Base-by-base conservation (phyloP, 2,329 filamentous ascomycete genomes). In the Cladosporium sp. region DNA sequence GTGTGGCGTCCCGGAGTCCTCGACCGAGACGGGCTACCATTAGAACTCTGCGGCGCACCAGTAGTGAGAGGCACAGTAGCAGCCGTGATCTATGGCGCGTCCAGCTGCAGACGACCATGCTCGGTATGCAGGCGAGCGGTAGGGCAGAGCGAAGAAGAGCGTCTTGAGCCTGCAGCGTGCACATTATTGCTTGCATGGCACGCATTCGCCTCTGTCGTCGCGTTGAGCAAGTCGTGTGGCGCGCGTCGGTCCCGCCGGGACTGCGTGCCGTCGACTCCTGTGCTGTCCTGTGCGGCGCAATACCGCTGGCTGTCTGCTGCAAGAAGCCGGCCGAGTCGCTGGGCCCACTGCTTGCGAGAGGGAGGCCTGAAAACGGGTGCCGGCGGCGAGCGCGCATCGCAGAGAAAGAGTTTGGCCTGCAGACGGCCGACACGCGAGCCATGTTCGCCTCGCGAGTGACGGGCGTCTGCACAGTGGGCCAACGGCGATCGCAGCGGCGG, bases 111-210 rank as follows among this genome's bases (percentile, higher is more conserved):
- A n/a, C 24, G 13, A 24, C n/a, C 20, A n/a, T 19, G 45, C 28
- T 48, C 45, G 45, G 45, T 48, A 48, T 7, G 24, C 7, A 48
- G 45, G 47, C 34, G 47, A 50, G 36, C 37, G 47, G 47, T 15
- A 28, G 17, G 20, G 45, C 45, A 25, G 45, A 20, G 19, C 19
- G 22, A 22, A 48, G 25, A 25, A 25, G 45, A 32, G 47, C n/a
- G 34, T 3, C 35, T 22, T 37, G 47, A 20, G 6, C 35, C 19
- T 37, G 47, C 47, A 22, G 17, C 9, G 28, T 35, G 28, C 28
- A 25, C 25, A 48, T 48, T 48, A 48, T 48, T 48, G 28, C 45
- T 19, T 48, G 45, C 47, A 50, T 37, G 42, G 10, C 42, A 28
- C 1, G 8, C 28, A 32, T 4, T 32, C 28, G 28, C 36, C 17